Evolutionary conservation across 1,284 basidiomycete species (phyloP), one percentile per base, ranked within the genome.

Genomic region (Ustilago loliicola): DNA sequence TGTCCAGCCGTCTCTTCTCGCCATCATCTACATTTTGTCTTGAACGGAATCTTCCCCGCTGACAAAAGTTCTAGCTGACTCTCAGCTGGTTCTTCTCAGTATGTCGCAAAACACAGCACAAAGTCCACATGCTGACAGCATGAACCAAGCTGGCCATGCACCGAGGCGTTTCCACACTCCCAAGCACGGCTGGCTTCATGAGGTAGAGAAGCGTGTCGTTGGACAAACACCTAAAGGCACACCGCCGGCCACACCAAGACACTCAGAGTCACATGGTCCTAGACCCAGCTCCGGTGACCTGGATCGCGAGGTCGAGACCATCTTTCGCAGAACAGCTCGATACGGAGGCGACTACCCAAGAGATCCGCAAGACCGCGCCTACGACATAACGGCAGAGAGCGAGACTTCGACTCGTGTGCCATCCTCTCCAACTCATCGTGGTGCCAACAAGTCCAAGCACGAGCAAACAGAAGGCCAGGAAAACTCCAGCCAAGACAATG

Each of bases 101-200:
- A 72, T 72, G 70, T 63, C 70, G 47, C 60, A 72, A 30, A 36
- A 56, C 25, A 36, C 51, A 25, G 36, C 59, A 25, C 13, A 36
- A 38, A 42, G 55, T 32, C 25, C 32, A 11, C 55, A 10, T 25
- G 55, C 23, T 25, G 55, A 38, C 29, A 34, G 27, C 55, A 23
- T 17, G 5, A 54, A 66, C 1, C 50, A 38, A 25, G 13, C 40
- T 6, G 34, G 23, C 38, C 29, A 23, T 2, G 29, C 45, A 23
- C 19, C 45, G 7, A 48, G 40, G 10, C 32, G 64, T 4, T 45
- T 62, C n/a, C 70, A 72, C 42, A 27, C 42, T 9, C 70, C 70
- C 51, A 75, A 75, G 64, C 53, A 71, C 27, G 67, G 72, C 45
- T 71, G 63, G 67, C 21, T 66, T 30, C 72, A 75, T 34, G 64